Evolutionary conservation across 1,284 basidiomycete species (phyloP), one percentile per base, ranked within the genome.

Genomic region (Malassezia slooffiae): DNA sequence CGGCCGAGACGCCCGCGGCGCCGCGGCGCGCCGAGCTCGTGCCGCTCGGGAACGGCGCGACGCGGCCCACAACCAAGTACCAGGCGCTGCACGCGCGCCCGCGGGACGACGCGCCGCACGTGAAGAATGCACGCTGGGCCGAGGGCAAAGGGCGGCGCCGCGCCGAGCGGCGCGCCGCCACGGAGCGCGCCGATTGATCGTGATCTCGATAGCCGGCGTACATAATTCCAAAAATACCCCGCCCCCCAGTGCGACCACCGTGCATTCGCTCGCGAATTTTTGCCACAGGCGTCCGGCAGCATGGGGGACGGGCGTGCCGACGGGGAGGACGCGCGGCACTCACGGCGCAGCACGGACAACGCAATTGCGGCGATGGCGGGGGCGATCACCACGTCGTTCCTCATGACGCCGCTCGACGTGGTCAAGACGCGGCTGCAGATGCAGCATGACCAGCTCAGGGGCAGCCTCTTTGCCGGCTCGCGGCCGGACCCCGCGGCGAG

Each of bases 381-480:
- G 28, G 82, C 86, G 6, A 79, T 81, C 17, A 69, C 85, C 67
- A 88, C 85, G 6, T 83, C 84, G 1, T 72, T 89, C 34, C 84
- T 84, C 8, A 89, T 91, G 88, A 91, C 87, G 5, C 87, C 87
- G 3, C 89, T 91, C 67, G 87, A 91, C 70, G 85, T 91, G 43
- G 77, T 91, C 57, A 91, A 91, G 71, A 91, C 88, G 16, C 78
- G 88, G n/a, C 72, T 90, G 16, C 85, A 90, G 70, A 86, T 83
- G 1, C 83, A 87, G 68, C 34, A 52, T 12, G 55, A 47, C 13
- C n/a, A n/a, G n/a, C n/a, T n/a, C n/a, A 3, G 10, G 7, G 10
- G 5, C 36, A 13, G n/a, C 13, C 3, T 23, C 30, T 8, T 27
- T 10, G 9, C 27, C 27, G 10, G 10, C 27, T 10, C 27, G 27